These are phyloP conservation scores for Erodium maritimum DNA, from an alignment of 345 rosid species.

Conservation along the genomic window DNA sequence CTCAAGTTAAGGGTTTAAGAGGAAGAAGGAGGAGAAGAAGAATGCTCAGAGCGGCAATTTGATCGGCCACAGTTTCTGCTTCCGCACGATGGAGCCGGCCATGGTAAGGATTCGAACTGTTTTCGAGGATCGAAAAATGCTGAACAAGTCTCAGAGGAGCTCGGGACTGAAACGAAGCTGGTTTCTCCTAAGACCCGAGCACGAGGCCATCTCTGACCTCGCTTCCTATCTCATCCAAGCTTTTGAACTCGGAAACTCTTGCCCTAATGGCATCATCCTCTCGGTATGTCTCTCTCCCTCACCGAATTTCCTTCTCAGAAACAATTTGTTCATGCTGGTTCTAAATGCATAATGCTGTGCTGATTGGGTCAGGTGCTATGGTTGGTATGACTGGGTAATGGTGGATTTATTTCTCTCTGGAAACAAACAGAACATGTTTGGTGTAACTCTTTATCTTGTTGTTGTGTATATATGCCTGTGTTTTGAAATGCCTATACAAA, in stretches of 20 bases:
- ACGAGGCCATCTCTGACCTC: conserved; percentile 53
- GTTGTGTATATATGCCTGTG: too few relatives aligned
- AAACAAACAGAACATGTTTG: too few relatives aligned
- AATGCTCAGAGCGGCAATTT: neutral
- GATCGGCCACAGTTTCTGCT: neutral
- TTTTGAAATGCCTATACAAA: neutral
- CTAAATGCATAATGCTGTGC: neutral
- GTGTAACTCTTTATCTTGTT: too few relatives aligned
- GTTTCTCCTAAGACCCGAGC: conserved; percentile 68
- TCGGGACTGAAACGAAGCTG: conserved; percentile 60
- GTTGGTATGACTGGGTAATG: too few relatives aligned
- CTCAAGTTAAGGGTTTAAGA: conserved; percentile 6
- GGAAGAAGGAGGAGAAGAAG: too few relatives aligned
- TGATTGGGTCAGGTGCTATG: too few relatives aligned
- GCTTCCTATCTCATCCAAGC: conserved; percentile 36
- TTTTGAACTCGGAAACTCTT: conserved; percentile 48
- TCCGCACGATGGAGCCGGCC: conserved; percentile 20
- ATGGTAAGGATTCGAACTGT: conserved; percentile 52
- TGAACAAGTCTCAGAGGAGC: conserved; percentile 44
- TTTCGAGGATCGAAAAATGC: conserved; percentile 37
- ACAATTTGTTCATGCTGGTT: neutral
- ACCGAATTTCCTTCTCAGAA: neutral
- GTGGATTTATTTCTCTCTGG: too few relatives aligned
- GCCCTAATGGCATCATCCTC: conserved; percentile 68
- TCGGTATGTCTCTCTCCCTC: conserved; percentile 36